Evolutionary conservation across 352 stramenopile genomes (phyloP).

Genomic region (Paralagenidium karlingii): DNA sequence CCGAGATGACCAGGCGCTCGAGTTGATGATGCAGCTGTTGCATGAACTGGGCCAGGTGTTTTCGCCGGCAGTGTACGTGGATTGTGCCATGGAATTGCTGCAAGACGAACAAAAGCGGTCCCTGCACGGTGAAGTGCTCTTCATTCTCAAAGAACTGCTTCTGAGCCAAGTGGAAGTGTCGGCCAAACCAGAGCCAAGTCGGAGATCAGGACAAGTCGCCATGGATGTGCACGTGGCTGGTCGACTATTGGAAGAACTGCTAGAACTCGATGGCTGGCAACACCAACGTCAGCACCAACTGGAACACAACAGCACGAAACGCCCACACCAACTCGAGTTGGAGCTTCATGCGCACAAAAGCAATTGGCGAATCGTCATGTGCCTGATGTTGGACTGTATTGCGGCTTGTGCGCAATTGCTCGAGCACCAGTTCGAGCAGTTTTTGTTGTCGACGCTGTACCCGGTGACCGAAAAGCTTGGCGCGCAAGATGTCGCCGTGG

Average conservation of each 20-base stretch:
- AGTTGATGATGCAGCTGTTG: conserved; percentile 27
- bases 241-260: conserved; percentile 61
- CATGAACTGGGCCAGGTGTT: conserved; percentile 23
- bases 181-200: not conserved
- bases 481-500: conserved; percentile 35
- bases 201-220: no score
- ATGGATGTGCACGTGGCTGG: conserved; percentile 54
- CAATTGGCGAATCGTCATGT: no score
- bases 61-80: conserved; percentile 49
- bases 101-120: conserved; percentile 1
- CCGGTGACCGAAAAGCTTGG: conserved; percentile 78
- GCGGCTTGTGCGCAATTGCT: conserved; percentile 60
- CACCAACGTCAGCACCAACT: no score
- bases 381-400: conserved; percentile 62
- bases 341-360: no score
- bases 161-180: not conserved
- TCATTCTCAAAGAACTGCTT: conserved; percentile 59
- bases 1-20: conserved; percentile 49
- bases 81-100: conserved; percentile 43
- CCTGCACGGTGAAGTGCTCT: conserved; percentile 20
- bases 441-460: conserved; percentile 65
- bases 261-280: conserved; percentile 27
- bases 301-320: no score
- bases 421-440: conserved; percentile 27
- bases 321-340: no score